Conservation (phyloP, 2,329 filamentous ascomycete species). For the Davidsoniella virescens region DNA sequence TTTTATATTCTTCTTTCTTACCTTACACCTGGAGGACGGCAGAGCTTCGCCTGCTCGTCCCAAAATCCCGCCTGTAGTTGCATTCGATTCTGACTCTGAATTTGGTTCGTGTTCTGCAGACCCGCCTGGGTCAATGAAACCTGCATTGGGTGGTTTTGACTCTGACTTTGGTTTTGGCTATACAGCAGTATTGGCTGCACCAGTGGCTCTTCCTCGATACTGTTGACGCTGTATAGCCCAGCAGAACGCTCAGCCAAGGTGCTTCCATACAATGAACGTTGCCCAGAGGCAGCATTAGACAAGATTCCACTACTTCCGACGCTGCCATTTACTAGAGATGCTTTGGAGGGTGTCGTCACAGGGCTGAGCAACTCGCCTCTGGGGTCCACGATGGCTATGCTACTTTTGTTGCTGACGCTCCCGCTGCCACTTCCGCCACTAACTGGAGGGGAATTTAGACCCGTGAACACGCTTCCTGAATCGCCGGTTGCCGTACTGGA, state of each 20-base stretch:
- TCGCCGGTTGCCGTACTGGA: too few species aligned
- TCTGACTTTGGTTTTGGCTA: not conserved
- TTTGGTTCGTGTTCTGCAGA: not conserved
- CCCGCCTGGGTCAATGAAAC: not conserved
- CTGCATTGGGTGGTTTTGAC: not conserved
- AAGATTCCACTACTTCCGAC: not conserved
- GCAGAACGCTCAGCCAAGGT: not conserved
- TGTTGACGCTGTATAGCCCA: slow-evolving; percentile 2
- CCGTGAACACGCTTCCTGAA: too few species aligned
- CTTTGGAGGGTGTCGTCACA: not conserved
- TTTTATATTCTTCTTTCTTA: not conserved
- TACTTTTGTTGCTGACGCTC: too few species aligned
- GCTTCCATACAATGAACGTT: too few species aligned
- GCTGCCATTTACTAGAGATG: not conserved
- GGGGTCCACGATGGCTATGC: too few species aligned
- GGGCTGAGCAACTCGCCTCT: too few species aligned
- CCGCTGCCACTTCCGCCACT: too few species aligned
- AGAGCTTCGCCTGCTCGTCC: slow-evolving; percentile 10
- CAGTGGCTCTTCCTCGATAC: slow-evolving; percentile 4
- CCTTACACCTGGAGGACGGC: slow-evolving; percentile 6
- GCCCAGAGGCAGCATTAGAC: too few species aligned
- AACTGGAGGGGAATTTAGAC: too few species aligned
- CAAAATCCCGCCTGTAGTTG: slow-evolving; percentile 4
- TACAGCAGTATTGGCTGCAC: not conserved
- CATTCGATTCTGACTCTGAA: slow-evolving; percentile 1